Evolutionary conservation across 345 rosid species (phyloP).

Genomic region (Moricandia moricandioides): DNA sequence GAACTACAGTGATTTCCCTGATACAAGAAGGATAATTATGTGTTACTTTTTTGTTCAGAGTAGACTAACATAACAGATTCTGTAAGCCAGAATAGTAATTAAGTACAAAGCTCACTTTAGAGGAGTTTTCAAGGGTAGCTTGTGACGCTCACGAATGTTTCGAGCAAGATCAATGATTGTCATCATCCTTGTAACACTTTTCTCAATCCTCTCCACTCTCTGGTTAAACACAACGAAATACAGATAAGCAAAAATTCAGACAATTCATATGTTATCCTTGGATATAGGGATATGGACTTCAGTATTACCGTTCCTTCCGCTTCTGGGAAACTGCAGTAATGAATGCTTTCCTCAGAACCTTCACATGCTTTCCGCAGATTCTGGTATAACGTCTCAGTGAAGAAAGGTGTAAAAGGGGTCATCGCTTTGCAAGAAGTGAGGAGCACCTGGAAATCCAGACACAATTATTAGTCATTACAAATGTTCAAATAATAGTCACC

Average conservation of each 20-base stretch:
- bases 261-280: not conserved
- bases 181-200: constrained; percentile 93
- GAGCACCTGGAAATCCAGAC: constrained; percentile 67
- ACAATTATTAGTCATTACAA: constrained; percentile 6
- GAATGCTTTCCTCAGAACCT: constrained; percentile 83
- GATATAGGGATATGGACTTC: constrained; percentile 5
- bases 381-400: constrained; percentile 90
- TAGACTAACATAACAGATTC: constrained; percentile 1
- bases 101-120: constrained; percentile 52
- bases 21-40: constrained; percentile 17
- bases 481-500: not conserved
- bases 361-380: constrained; percentile 76
- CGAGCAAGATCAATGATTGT: constrained; percentile 94
- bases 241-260: not conserved
- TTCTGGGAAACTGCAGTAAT: constrained; percentile 77
- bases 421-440: constrained; percentile 92
- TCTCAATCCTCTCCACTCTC: constrained; percentile 87
- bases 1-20: constrained; percentile 92
- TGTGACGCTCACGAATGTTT: constrained; percentile 92
- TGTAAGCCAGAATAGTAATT: not conserved
- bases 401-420: constrained; percentile 99
- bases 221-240: constrained; percentile 31
- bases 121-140: constrained; percentile 89
- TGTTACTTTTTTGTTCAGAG: not conserved
- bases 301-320: constrained; percentile 74